Evolutionary conservation across 768 basidiomycete genomes (phyloP), one percentile per base, ranked within the genome.

Genomic region (Mycena chlorophos): DNA sequence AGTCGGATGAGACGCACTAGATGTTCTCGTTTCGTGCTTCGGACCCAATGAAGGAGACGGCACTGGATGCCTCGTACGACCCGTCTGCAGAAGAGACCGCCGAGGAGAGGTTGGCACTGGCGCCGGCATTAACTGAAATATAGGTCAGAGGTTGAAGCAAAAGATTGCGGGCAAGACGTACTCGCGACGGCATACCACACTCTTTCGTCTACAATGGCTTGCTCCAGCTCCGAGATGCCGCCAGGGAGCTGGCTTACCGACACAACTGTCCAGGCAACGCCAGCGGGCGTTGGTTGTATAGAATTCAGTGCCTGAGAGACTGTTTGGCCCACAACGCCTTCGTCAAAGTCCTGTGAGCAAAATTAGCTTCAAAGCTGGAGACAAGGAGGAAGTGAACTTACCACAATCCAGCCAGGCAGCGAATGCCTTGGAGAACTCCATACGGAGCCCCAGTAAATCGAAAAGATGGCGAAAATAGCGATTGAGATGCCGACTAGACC

Each of bases 401-500:
- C 81, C 28, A 85, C 77, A 10, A 85, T 72, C 71, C 74, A 82
- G 1, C 79, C 81, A 23, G 74, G 63, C 23, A 84, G 61, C 27
- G 76, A 75, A 52, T 74, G 72, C 5, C 55, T 75, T 47, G 63
- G 71, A 10, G 73, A 66, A 47, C 72, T 71, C 65, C 76, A 79
- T 1, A 82, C 65, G 12, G 80, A 77, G 12, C 81, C 84, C 84
- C 83, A 85, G 55, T 81, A 84, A 43, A 85, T 81, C 1, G 80
- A 66, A 56, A 84, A 67, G 25, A 83, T 71, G 0, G 67, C 65
- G 51, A 79, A 73, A n/a, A 84, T 78, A 17, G 75, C 66, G 34
- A 75, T 58, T 3, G 65, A 47, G 17, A 80, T 57, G 20, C 71
- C 52, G 5, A 67, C 56, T 0, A 71, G 65, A 17, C 75, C 71